These are phyloP conservation scores for Dichomitus squalens DNA, from an alignment of 1,284 basidiomycete genomes.

Conservation along the genomic window DNA sequence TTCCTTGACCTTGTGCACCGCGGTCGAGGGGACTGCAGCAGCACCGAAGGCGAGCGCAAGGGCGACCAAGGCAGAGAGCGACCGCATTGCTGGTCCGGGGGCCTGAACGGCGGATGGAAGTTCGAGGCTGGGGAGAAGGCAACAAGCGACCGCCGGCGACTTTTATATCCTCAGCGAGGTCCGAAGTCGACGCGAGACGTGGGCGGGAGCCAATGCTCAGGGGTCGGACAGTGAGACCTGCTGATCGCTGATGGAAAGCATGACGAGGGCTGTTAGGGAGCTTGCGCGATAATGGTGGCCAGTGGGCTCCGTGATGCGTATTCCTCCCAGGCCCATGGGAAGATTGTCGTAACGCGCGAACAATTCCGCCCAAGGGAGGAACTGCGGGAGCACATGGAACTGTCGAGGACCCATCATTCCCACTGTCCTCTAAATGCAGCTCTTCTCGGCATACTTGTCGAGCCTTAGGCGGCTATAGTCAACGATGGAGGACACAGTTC, in stretches of 20 bases:
- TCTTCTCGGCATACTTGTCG: too few species aligned
- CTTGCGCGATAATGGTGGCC: background rate
- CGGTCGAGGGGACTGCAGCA: slow-evolving; percentile 26
- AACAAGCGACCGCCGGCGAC: background rate
- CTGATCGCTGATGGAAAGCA: background rate
- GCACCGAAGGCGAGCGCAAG: slow-evolving; percentile 25
- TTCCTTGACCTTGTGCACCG: slow-evolving; percentile 41
- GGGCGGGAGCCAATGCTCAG: background rate
- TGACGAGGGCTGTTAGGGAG: background rate
- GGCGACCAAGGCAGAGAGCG: slow-evolving; percentile 23
- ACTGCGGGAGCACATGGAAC: too few species aligned
- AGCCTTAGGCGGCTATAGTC: too few species aligned
- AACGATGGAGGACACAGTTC: too few species aligned
- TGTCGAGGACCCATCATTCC: too few species aligned
- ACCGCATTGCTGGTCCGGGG: slow-evolving; percentile 23
- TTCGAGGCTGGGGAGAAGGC: background rate
- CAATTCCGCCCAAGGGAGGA: too few species aligned
- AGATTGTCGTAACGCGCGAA: too few species aligned
- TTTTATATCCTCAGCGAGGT: too few species aligned
- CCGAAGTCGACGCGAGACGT: background rate
- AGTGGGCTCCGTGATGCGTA: too few species aligned
- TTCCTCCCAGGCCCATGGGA: too few species aligned
- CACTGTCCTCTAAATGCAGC: too few species aligned
- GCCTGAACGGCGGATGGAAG: slow-evolving; percentile 24
- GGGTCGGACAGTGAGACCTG: background rate